phyloP scores from a whole-genome alignment of 495 filamentous ascomycete genomes.

The Evernia prunastri region DNA sequence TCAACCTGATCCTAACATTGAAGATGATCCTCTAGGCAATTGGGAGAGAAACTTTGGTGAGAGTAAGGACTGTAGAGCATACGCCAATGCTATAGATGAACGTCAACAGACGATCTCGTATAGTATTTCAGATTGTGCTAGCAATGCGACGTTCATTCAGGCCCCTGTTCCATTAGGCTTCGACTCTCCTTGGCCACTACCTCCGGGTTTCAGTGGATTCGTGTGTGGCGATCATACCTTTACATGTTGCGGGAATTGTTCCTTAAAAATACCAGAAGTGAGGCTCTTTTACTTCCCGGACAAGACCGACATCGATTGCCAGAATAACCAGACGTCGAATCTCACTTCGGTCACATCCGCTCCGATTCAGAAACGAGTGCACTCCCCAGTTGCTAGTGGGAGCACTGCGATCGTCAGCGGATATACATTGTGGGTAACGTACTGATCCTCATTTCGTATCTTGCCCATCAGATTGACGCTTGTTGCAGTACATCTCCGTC shows the following conservation, averaged over 20 bases:
- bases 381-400: conserved; percentile 5
- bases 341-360: background rate
- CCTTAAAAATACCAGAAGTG: conserved; percentile 1
- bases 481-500: conserved; percentile 19
- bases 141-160: background rate
- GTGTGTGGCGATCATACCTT: too few species aligned
- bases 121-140: background rate
- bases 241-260: conserved; percentile 10
- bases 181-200: background rate
- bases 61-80: conserved; percentile 7
- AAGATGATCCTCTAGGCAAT: background rate
- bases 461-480: background rate
- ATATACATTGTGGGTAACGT: conserved; percentile 13
- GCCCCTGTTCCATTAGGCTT: background rate
- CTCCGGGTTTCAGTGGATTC: background rate
- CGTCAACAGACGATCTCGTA: too few species aligned
- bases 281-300: conserved; percentile 16
- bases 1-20: too few species aligned
- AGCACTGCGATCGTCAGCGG: conserved; percentile 16
- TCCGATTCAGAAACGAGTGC: background rate
- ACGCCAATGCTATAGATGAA: background rate
- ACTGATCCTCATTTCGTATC: background rate
- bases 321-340: background rate
- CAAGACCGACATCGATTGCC: background rate
- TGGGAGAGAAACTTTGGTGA: conserved; percentile 8